These are phyloP conservation scores for Neurospora sp. DNA, from an alignment of 495 filamentous ascomycete genomes.

Conservation along the genomic window DNA sequence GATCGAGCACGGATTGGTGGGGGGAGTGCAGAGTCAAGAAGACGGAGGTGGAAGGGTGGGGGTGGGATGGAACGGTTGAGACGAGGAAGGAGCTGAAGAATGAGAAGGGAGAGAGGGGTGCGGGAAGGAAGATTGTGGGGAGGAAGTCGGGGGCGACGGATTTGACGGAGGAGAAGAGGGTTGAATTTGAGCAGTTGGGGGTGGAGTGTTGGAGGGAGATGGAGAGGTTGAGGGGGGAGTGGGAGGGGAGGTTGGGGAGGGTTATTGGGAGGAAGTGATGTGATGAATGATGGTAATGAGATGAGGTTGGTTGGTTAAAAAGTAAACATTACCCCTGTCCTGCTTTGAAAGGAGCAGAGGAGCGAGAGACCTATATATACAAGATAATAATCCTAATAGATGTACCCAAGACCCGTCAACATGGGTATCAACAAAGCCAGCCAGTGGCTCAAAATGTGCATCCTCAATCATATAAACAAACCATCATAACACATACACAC, in stretches of 20 bases:
- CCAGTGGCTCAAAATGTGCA: neutral
- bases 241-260: slow-evolving; percentile 49
- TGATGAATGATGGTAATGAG: neutral
- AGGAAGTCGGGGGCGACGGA: slow-evolving; percentile 47
- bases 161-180: slow-evolving; percentile 51
- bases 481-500: neutral
- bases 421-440: neutral
- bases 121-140: slow-evolving; percentile 30
- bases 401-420: neutral
- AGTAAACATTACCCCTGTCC: neutral
- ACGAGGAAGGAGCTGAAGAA: slow-evolving; percentile 30
- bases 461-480: neutral
- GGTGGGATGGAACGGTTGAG: slow-evolving; percentile 60
- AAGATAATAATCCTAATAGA: neutral
- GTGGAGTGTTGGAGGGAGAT: slow-evolving; percentile 69
- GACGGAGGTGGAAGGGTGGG: slow-evolving; percentile 82
- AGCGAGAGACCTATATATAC: neutral
- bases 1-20: slow-evolving; percentile 48
- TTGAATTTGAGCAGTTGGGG: slow-evolving; percentile 66
- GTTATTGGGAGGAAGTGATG: neutral
- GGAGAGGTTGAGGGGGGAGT: slow-evolving; percentile 68
- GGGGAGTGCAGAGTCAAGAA: slow-evolving; percentile 52
- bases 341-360: neutral
- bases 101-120: slow-evolving; percentile 22
- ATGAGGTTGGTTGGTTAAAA: neutral